A percentile compares a stretch with the other conserved stretches of the same genome.
Conservation (phyloP, 441 rosid genomes). For the Arabidopsis lyrata region DNA sequence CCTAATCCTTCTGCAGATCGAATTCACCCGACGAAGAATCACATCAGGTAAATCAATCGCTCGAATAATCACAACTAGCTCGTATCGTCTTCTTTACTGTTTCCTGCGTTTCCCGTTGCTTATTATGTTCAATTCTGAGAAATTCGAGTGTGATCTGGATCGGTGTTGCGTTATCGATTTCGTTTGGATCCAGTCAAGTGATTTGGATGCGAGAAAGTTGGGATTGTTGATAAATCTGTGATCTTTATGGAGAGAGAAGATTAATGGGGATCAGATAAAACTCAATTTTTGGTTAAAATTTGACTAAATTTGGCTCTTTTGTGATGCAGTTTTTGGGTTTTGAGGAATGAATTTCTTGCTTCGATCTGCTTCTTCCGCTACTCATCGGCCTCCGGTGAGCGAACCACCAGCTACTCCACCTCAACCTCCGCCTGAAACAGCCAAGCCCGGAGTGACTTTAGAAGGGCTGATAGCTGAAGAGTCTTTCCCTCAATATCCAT, state of each 20-base stretch:
- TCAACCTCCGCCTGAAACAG: constrained; percentile 43
- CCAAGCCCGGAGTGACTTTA: constrained; percentile 56
- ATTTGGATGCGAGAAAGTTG: background rate
- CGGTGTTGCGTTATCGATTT: too few relatives aligned
- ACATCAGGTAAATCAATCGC: background rate
- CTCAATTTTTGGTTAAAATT: background rate
- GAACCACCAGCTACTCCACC: constrained; percentile 55
- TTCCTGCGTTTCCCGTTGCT: background rate
- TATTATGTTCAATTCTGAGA: background rate
- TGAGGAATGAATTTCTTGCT: constrained; percentile 83
- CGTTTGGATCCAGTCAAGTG: constrained; percentile 32
- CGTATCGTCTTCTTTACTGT: constrained; percentile 2
- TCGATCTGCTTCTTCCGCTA: constrained; percentile 59
- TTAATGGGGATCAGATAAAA: background rate
- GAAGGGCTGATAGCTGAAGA: constrained; percentile 77
- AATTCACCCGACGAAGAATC: constrained; percentile 15
- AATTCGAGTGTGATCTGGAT: constrained; percentile 27
- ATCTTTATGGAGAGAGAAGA: constrained; percentile 17
- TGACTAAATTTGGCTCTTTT: constrained; percentile 17
- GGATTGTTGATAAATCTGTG: constrained; percentile 28
- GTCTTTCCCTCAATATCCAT: constrained; percentile 57
- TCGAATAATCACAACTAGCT: constrained; percentile 15
- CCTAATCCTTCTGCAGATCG: constrained; percentile 6
- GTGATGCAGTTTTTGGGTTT: constrained; percentile 41
- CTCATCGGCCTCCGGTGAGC: constrained; percentile 57